phyloP scores from a whole-genome alignment of 1,284 basidiomycete genomes.

The Veloboletus limbatus region DNA sequence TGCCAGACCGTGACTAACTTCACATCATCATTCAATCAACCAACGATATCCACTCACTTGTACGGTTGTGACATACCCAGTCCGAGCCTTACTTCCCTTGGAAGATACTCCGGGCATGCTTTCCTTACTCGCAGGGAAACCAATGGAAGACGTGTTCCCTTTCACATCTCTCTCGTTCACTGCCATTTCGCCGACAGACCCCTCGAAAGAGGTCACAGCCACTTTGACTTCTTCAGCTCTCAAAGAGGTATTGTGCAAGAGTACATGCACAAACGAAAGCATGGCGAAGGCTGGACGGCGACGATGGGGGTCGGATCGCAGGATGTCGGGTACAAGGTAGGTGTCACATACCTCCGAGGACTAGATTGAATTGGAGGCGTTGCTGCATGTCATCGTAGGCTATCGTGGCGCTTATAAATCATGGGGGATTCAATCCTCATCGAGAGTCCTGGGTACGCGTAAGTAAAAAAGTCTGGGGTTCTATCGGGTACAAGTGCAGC shows the following conservation, averaged over 20 bases:
- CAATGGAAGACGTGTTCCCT: conserved; percentile 3
- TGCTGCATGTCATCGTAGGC: background rate
- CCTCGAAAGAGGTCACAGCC: conserved; percentile 1
- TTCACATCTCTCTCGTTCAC: conserved; percentile 10
- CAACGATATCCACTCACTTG: background rate
- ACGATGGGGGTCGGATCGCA: conserved; percentile 4
- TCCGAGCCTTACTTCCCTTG: conserved; percentile 1
- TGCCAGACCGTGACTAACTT: background rate
- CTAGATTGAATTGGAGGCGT: background rate
- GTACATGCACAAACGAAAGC: background rate
- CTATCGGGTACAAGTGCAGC: background rate
- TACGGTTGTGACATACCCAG: background rate
- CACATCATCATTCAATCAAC: background rate
- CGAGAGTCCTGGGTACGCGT: conserved; percentile 3
- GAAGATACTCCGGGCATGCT: conserved; percentile 1
- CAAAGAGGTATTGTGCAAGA: conserved; percentile 1
- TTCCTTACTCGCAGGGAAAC: conserved; percentile 5
- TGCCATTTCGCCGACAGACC: background rate
- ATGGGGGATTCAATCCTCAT: background rate
- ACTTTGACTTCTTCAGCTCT: background rate
- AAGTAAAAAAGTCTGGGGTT: background rate
- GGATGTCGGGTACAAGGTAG: background rate
- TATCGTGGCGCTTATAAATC: conserved; percentile 1
- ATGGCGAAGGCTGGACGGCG: background rate
- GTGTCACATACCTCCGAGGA: background rate